Evolutionary conservation across 228 moss, liverwort and hornwort species (phyloP).

Genomic region (Sphagnum fallax): DNA sequence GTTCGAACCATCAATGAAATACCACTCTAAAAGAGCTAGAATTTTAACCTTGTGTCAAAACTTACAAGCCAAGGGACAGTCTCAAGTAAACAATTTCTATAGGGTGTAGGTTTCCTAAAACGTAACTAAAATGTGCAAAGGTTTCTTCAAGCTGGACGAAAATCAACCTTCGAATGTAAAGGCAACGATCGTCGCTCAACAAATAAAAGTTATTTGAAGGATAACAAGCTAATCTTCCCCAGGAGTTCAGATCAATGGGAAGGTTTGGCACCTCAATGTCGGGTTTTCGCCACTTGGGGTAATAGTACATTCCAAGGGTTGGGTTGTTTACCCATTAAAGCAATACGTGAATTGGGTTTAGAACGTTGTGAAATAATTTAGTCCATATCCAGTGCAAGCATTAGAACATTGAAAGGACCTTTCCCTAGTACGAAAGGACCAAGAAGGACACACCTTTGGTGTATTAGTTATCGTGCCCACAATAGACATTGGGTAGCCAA

Average conservation of each 20-base stretch:
- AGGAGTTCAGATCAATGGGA: neutral
- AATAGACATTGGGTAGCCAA: neutral
- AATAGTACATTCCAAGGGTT: neutral
- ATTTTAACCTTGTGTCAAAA: too few relatives aligned
- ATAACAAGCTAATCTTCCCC: neutral
- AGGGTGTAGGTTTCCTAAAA: too few relatives aligned
- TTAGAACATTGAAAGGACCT: neutral
- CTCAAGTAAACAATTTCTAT: too few relatives aligned
- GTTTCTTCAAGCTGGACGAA: too few relatives aligned
- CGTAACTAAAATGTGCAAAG: too few relatives aligned
- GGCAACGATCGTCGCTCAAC: too few relatives aligned
- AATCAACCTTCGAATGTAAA: too few relatives aligned
- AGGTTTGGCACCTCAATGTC: neutral
- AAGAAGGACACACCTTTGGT: neutral
- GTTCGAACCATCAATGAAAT: too few relatives aligned
- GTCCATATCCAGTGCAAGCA: neutral
- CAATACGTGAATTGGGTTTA: neutral
- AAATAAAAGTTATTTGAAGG: neutral
- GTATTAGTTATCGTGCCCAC: neutral
- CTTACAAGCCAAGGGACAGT: too few relatives aligned
- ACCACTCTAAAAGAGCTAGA: too few relatives aligned
- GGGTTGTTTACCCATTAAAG: neutral
- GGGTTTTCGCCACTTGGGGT: neutral
- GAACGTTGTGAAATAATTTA: neutral
- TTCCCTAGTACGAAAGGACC: neutral